Conservation (phyloP, 371 early-diverging fungal genomes). For the Saksenaea oblongispora region DNA sequence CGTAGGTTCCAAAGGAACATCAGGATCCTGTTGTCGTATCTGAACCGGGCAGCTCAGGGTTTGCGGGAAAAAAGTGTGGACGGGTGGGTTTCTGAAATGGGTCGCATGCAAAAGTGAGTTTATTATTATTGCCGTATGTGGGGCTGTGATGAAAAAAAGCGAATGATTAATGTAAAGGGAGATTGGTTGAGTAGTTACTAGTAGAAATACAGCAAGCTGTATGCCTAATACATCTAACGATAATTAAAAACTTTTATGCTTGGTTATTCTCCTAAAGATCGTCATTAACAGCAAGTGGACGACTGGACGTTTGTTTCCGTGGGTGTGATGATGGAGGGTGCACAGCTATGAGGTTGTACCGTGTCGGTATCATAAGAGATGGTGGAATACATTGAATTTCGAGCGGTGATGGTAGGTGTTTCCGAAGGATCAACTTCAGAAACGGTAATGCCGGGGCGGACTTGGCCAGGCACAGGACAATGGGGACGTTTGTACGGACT, state of each 20-base stretch:
- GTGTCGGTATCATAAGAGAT: background rate
- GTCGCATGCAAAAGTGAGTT: too few relatives aligned
- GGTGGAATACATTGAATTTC: background rate
- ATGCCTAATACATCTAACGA: background rate
- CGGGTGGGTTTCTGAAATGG: too few relatives aligned
- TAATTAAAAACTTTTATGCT: background rate
- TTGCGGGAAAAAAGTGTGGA: too few relatives aligned
- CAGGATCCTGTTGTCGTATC: too few relatives aligned
- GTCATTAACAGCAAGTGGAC: background rate
- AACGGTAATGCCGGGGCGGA: slow-evolving; percentile 15
- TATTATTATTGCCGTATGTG: too few relatives aligned
- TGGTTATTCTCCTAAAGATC: background rate
- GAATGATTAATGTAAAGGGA: background rate
- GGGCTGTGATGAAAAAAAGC: too few relatives aligned
- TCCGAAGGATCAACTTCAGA: slow-evolving; percentile 1
- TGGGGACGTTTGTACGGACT: slow-evolving; percentile 25
- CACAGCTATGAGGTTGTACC: background rate
- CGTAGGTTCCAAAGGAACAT: too few relatives aligned
- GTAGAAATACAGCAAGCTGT: background rate
- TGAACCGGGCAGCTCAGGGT: too few relatives aligned
- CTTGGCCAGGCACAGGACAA: slow-evolving; percentile 29
- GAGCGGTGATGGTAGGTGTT: slow-evolving; percentile 2
- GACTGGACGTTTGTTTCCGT: background rate
- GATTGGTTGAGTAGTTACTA: background rate
- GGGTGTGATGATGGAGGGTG: background rate